Conservation (phyloP, 805 yeast species). For the Yarrowia osloensis region DNA sequence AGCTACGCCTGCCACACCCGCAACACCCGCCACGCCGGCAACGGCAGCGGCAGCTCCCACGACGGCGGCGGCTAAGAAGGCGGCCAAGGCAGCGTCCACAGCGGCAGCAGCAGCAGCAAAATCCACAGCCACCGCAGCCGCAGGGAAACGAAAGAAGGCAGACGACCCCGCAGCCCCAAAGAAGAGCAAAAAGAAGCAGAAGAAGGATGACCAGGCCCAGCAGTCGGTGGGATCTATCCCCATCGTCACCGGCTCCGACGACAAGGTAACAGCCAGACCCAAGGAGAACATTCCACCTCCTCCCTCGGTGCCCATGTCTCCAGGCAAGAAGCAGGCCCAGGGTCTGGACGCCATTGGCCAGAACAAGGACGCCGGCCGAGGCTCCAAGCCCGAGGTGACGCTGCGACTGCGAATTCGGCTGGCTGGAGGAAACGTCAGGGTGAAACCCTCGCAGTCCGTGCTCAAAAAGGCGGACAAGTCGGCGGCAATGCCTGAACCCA, state of each 20-base stretch:
- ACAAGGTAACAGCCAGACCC: constrained; percentile 14
- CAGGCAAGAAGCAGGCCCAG: constrained; percentile 24
- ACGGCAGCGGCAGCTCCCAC: not conserved
- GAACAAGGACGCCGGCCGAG: constrained; percentile 19
- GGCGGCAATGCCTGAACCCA: not conserved
- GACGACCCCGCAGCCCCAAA: constrained; percentile 31
- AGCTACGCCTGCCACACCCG: constrained; percentile 29
- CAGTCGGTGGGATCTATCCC: constrained; percentile 26
- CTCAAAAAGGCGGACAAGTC: constrained; percentile 13
- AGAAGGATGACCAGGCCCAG: constrained; percentile 13
- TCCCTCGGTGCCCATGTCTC: constrained; percentile 27
- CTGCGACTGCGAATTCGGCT: constrained; percentile 4
- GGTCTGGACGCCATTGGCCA: constrained; percentile 28
- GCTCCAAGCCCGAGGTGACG: constrained; percentile 18
- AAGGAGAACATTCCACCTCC: constrained; percentile 13
- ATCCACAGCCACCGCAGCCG: constrained; percentile 11
- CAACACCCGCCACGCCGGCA: not conserved
- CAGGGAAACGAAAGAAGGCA: constrained; percentile 13
- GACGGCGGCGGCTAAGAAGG: not conserved
- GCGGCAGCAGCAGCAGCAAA: not conserved
- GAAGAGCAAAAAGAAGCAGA: constrained; percentile 33
- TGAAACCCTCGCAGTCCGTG: constrained; percentile 11
- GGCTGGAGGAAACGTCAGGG: constrained; percentile 26
- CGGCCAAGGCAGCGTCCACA: constrained; percentile 33
- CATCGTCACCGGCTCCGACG: constrained; percentile 16